Evolutionary conservation across 345 rosid species (phyloP).

Genomic region (Excoecaria agallocha): DNA sequence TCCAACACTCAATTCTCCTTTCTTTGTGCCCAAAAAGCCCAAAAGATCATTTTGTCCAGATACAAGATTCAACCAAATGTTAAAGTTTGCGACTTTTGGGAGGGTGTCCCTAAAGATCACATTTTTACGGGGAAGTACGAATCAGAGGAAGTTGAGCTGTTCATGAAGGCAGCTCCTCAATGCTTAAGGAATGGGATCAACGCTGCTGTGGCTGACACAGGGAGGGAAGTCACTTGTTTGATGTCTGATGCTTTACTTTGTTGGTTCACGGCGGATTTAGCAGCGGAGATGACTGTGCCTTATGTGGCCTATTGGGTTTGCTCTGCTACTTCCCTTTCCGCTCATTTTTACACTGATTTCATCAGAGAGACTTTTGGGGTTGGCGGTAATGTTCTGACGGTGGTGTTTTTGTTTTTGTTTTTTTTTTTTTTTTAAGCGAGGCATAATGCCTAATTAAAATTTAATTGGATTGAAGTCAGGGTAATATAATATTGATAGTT

Average conservation of each 20-base stretch:
- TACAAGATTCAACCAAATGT: constrained; percentile 20
- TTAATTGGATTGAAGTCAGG: no score
- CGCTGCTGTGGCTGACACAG: constrained; percentile 31
- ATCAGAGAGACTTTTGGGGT: constrained; percentile 22
- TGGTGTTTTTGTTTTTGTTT: no score
- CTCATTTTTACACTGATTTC: constrained; percentile 25
- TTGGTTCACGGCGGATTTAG: constrained; percentile 32
- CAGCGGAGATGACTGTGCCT: constrained; percentile 23
- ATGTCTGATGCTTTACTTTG: constrained; percentile 34
- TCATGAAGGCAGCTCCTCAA: constrained; percentile 34
- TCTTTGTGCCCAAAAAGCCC: constrained; percentile 13
- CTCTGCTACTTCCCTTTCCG: constrained; percentile 18
- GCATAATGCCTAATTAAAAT: no score
- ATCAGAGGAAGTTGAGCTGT: constrained; percentile 38
- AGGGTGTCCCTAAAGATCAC: constrained; percentile 34
- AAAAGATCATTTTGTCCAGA: background rate
- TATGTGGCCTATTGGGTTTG: constrained; percentile 24
- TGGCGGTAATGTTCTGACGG: background rate
- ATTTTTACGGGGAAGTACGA: constrained; percentile 28
- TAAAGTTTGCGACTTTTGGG: constrained; percentile 24
- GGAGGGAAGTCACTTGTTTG: constrained; percentile 35
- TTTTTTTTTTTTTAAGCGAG: no score
- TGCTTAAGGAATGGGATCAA: constrained; percentile 32
- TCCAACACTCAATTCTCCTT: constrained; percentile 41
- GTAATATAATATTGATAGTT: no score